Base-by-base conservation (phyloP, 345 rosid genomes). In the Moringa oleifera region DNA sequence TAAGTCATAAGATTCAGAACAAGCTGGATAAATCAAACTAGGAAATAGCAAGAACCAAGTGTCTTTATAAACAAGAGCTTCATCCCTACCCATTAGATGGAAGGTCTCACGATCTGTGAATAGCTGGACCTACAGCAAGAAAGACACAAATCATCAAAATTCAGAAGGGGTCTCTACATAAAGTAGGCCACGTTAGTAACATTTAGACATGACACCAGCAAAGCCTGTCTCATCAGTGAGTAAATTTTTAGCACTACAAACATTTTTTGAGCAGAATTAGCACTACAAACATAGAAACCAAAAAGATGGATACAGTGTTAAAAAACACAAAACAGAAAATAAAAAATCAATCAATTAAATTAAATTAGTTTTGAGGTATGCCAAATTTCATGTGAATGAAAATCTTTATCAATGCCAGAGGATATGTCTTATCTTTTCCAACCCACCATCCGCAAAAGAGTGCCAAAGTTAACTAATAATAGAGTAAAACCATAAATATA, bases 81-180 rank as follows among this genome's bases (percentile, higher is more conserved):
- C 13, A 36, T 24, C 68, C 77, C 76, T 83, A 91, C 97, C 99
- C 93, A 88, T 84, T 60, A 71, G 73, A 51, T 66, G 80, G 65
- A 88, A 84, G 51, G 87, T 86, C 68, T 88, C 96, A 58, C 62
- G 65, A 75, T 94, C 96, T 15, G 85, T 77, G 41, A 73, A 94
- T 52, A 90, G 60, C 73, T 88, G 78, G 76, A 94, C 77, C 99
- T 94, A 84, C 60, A 66, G 28, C 57, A 25, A 70, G 53, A 75
- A 69, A 8, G 33, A 73, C 41, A 55, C 53, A 57, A 68, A 70
- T 37, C 28, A 55, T n/a, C n/a, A n/a, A n/a, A n/a, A n/a, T n/a
- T n/a, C n/a, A n/a, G n/a, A n/a, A n/a, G n/a, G n/a, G n/a, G n/a
- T n/a, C n/a, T n/a, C n/a, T n/a, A n/a, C n/a, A n/a, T n/a, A n/a